Evolutionary conservation across 768 basidiomycete genomes (phyloP).

Genomic region (Roridomyces roridus): DNA sequence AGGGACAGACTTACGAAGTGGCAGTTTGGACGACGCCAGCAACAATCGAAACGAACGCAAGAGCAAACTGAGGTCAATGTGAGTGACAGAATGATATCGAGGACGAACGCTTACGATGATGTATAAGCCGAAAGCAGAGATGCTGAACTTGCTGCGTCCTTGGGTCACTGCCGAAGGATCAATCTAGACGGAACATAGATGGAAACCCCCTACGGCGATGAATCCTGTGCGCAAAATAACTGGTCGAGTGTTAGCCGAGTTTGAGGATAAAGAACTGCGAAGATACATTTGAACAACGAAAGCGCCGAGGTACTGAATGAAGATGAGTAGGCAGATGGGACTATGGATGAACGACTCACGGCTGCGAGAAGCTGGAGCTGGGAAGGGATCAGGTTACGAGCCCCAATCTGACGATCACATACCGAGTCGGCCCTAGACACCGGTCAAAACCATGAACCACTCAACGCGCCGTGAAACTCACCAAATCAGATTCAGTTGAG

Average conservation of each 20-base stretch:
- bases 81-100: too few relatives aligned
- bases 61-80: not conserved
- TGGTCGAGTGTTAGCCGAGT: not conserved
- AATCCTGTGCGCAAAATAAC: slow-evolving; percentile 10
- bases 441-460: not conserved
- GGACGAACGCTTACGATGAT: slow-evolving; percentile 1
- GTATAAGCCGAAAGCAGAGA: slow-evolving; percentile 9
- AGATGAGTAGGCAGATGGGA: not conserved
- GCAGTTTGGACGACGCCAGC: slow-evolving; percentile 15
- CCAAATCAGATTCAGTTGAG: slow-evolving; percentile 13
- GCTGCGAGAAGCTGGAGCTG: slow-evolving; percentile 17
- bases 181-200: not conserved
- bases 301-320: slow-evolving; percentile 12
- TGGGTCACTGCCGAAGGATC: slow-evolving; percentile 1
- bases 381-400: not conserved
- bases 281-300: slow-evolving; percentile 6
- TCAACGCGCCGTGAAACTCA: not conserved
- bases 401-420: too few relatives aligned
- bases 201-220: not conserved
- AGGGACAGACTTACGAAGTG: not conserved
- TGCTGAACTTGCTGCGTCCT: not conserved
- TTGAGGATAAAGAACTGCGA: not conserved
- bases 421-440: slow-evolving; percentile 11
- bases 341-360: not conserved
- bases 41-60: not conserved